Conservation (phyloP, 1,284 basidiomycete species). For the Lignosus rhinocerotis region DNA sequence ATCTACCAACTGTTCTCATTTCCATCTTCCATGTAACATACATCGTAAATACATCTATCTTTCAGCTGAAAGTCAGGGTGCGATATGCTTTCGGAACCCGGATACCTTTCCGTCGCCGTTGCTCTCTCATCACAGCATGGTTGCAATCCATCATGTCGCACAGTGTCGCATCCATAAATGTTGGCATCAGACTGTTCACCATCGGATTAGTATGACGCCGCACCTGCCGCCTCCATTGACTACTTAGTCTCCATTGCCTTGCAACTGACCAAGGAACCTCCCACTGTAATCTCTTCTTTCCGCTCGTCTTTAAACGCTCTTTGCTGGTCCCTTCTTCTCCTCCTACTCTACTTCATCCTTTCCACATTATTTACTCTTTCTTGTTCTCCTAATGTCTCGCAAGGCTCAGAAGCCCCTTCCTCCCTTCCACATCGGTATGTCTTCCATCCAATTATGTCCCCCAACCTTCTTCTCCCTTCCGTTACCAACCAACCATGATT, state of each 20-base stretch:
- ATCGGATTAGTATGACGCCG: background rate
- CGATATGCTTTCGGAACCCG: background rate
- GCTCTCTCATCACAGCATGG: conserved; percentile 17
- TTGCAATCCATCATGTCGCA: conserved; percentile 26
- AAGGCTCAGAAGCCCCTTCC: conserved; percentile 49
- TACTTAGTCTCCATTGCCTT: conserved; percentile 9
- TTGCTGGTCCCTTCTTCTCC: conserved; percentile 21
- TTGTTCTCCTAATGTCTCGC: conserved; percentile 24
- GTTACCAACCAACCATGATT: conserved; percentile 4
- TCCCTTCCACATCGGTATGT: conserved; percentile 66
- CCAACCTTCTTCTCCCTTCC: too few species aligned
- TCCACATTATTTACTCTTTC: background rate
- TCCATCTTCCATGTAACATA: too few species aligned
- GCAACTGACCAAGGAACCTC: background rate
- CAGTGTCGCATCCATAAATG: too few species aligned
- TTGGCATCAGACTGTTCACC: conserved; percentile 11
- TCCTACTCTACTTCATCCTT: conserved; percentile 9
- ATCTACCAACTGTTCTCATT: too few species aligned
- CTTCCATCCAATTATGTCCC: too few species aligned
- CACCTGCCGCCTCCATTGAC: conserved; percentile 1
- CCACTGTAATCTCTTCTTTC: conserved; percentile 17
- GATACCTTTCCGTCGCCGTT: background rate
- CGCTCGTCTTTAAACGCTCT: conserved; percentile 19
- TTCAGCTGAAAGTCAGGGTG: background rate
- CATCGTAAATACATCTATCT: too few species aligned